Evolutionary conservation across 2,329 filamentous ascomycete genomes (phyloP), one percentile per base, ranked within the genome.

Genomic region (Moelleriella libera): DNA sequence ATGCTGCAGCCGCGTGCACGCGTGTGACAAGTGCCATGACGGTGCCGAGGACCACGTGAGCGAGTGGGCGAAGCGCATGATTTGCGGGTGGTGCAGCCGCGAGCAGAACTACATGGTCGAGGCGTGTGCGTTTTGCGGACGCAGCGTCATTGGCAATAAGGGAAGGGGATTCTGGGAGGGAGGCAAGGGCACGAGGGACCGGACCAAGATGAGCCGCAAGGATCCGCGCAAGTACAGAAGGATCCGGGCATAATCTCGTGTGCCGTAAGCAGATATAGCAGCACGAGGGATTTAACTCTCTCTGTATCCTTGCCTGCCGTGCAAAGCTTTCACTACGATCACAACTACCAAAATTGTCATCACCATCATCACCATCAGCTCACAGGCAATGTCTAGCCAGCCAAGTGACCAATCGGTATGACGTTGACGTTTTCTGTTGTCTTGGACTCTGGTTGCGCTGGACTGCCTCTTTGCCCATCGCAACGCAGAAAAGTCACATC

Each of bases 21-120:
- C 76, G n/a, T 82, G 78, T 61, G 78, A 82, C 57, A 76, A 75
- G 66, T 94, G 87, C 64, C 87, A 94, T 58, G 85, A 92, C 60
- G 73, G 68, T 12, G 73, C 67, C 8, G 78, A 80, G 55, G 80
- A 83, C 45, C 87, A 94, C 65, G 68, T 75, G 6, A 82, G 85
- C 53, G 87, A 92, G 65, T 87, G 86, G 72, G 87, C 87, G 6
- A 87, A 83, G 57, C 72, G 85, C 45, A 92, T 92, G 85, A 78
- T 90, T 37, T 90, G 85, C 60, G 83, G 83, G 6, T 84, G 75
- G 68, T 87, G 86, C 63, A 87, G 82, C 52, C 71, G 87, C 46
- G 87, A 94, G 68, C 85, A 90, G 66, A 80, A 80, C 53, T 94
- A 87, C 63, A 70, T 80, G 28, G 80, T 83, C 1, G 84, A 89